Evolutionary conservation across 352 stramenopile species (phyloP), one percentile per base, ranked within the genome.

Genomic region (Phytophthora aleatoria): DNA sequence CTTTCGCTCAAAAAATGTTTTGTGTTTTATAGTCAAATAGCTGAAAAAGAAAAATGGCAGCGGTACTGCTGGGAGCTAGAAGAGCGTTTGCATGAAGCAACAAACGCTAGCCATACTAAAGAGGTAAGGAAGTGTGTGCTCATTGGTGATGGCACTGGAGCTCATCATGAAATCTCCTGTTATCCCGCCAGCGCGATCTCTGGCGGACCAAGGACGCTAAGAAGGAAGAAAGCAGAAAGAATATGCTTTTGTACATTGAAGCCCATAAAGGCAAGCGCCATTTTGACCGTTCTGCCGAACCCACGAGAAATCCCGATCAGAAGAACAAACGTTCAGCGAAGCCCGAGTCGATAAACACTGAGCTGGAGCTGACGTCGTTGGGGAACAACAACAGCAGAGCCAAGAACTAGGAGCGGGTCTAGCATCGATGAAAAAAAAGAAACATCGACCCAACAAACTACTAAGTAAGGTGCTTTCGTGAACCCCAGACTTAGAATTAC

Each of bases 41-140:
- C 61, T 10, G 84, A 93, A 69, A 89, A 79, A 44, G 84, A 93
- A 50, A 88, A 83, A 36, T 93, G 84, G 82, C 84, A 93, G 41
- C 74, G 73, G 0, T 88, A 91, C 38, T 91, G 80, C 60, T 93
- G 84, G 84, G 84, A 90, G 31, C 61, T 93, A 0, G 81, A 92
- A 44, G 84, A 89, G 44, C 78, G 79, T 3, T 63, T 91, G 4
- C 77, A 88, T 27, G 74, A 86, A 44, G 77, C 78, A 5, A 62
- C 87, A 35, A 72, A 86, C 50, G 75, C 70, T 38, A 89, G 74
- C 33, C 69, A 81, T 33, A 58, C 39, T 6, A 88, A 90, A 70
- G 80, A 92, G 75, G 80, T 89, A 48, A 26, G 11, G 3, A 49
- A 5, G 1, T 50, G 12, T 36, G 4, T 24, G 35, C 31, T 53